A percentile compares a stretch with the other conserved stretches of the same genome.
phyloP scores from a whole-genome alignment of 805 yeast genomes.

The Candida maesae region DNA sequence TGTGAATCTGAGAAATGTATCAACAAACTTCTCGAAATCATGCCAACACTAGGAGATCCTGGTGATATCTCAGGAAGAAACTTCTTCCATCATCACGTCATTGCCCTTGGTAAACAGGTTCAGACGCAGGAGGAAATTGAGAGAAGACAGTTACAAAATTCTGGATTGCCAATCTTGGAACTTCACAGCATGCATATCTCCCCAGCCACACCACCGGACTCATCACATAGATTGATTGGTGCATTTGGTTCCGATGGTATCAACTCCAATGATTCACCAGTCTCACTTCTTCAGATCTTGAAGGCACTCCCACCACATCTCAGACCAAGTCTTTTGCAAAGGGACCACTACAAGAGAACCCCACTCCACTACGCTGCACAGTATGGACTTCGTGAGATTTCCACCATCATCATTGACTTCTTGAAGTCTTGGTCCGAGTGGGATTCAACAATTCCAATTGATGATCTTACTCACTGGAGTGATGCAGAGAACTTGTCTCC shows the following conservation, averaged over 20 bases:
- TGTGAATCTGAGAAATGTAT: constrained; percentile 54
- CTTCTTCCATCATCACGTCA: constrained; percentile 79
- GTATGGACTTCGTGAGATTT: constrained; percentile 69
- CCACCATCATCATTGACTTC: constrained; percentile 52
- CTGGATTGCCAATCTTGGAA: constrained; percentile 10
- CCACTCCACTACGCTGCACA: constrained; percentile 90
- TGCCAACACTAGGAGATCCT: constrained; percentile 55
- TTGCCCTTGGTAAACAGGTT: constrained; percentile 68
- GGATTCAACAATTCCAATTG: constrained; percentile 47
- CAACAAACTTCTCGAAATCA: constrained; percentile 46
- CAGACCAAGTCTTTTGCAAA: constrained; percentile 54
- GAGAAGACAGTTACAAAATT: constrained; percentile 4
- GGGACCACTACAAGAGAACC: constrained; percentile 74
- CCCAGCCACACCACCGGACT: constrained; percentile 54
- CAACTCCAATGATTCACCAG: constrained; percentile 52
- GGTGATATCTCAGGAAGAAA: constrained; percentile 78
- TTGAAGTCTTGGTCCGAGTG: constrained; percentile 59
- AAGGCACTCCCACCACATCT: constrained; percentile 50
- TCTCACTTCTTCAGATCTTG: constrained; percentile 58
- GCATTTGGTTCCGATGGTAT: constrained; percentile 63
- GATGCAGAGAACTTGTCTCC: constrained; percentile 76
- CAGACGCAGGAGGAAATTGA: constrained; percentile 19
- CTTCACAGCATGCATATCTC: constrained; percentile 16
- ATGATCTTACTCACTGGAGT: constrained; percentile 59
- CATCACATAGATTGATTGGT: constrained; percentile 42